Evolutionary conservation across 2,329 filamentous ascomycete species (phyloP).

Genomic region (Cladosporium phlei): DNA sequence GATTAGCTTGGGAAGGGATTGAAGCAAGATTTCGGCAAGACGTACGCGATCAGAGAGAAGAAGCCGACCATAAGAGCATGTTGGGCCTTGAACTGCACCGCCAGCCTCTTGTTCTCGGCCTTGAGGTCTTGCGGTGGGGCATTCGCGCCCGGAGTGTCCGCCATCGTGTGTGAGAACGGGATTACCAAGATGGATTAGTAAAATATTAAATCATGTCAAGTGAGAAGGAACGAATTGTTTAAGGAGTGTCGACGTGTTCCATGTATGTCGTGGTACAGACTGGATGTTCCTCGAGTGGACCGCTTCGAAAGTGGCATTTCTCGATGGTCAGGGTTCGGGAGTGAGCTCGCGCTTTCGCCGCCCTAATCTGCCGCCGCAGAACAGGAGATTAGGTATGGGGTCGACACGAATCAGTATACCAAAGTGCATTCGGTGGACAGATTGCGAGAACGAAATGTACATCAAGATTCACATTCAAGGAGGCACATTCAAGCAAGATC

Average conservation of each 20-base stretch:
- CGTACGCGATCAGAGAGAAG: conserved; percentile 61
- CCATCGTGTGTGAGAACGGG: conserved; percentile 1
- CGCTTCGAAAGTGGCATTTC: conserved; percentile 5
- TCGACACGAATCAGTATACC: conserved; percentile 4
- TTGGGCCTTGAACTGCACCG: conserved; percentile 49
- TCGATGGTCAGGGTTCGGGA: conserved; percentile 5
- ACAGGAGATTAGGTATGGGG: conserved; percentile 2
- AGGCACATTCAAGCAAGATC: neutral
- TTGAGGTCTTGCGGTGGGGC: conserved; percentile 21
- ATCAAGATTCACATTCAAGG: neutral
- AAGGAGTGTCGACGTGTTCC: conserved; percentile 9
- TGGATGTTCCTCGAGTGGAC: too few relatives aligned
- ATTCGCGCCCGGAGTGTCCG: conserved; percentile 6
- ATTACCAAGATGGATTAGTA: conserved; percentile 1
- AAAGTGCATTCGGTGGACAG: too few relatives aligned
- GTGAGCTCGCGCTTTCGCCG: neutral
- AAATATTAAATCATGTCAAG: conserved; percentile 11
- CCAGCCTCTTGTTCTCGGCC: conserved; percentile 36
- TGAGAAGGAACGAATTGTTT: conserved; percentile 1
- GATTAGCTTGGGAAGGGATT: conserved; percentile 15
- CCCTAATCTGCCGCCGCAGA: too few relatives aligned
- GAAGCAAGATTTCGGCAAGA: neutral
- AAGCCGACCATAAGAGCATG: conserved; percentile 56
- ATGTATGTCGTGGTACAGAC: neutral
- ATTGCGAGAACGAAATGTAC: too few relatives aligned